Evolutionary conservation across 306 rosid species (phyloP).

Genomic region (Cucurbita ficifolia): DNA sequence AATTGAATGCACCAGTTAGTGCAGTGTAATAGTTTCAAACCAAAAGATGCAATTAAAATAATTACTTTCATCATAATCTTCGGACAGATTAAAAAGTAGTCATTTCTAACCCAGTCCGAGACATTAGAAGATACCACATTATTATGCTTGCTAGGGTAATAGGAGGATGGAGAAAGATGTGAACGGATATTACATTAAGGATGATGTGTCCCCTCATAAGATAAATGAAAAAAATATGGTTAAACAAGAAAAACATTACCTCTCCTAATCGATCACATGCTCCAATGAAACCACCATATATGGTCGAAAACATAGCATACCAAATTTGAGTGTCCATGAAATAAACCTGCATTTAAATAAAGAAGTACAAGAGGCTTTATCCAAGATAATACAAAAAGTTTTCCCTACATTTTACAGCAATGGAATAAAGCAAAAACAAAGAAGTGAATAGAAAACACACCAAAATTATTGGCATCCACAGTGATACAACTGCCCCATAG

Average conservation of each 20-base stretch:
- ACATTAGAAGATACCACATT: not conserved
- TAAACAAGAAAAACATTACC: constrained; percentile 25
- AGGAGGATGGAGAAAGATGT: not conserved
- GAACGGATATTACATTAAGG: not conserved
- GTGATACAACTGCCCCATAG: constrained; percentile 63
- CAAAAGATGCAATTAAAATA: not conserved
- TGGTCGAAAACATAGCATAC: constrained; percentile 74
- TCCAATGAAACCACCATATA: constrained; percentile 80
- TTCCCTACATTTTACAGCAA: constrained; percentile 8
- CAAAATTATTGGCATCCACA: constrained; percentile 74
- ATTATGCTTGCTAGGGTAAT: not conserved
- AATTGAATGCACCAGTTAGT: not conserved
- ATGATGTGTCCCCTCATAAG: not conserved
- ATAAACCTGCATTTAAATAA: constrained; percentile 53
- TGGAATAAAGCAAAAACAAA: constrained; percentile 5
- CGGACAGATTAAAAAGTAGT: not conserved
- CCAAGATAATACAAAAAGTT: not conserved
- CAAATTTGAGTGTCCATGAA: constrained; percentile 98
- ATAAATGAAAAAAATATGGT: not conserved
- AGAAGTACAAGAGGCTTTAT: constrained; percentile 12
- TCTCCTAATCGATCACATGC: constrained; percentile 97
- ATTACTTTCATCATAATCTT: not conserved
- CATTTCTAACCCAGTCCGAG: not conserved
- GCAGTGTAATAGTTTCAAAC: not conserved
- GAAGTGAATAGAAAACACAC: constrained; percentile 28